Conservation (phyloP, 1,284 basidiomycete species). For the Ganoderma resinaceum region DNA sequence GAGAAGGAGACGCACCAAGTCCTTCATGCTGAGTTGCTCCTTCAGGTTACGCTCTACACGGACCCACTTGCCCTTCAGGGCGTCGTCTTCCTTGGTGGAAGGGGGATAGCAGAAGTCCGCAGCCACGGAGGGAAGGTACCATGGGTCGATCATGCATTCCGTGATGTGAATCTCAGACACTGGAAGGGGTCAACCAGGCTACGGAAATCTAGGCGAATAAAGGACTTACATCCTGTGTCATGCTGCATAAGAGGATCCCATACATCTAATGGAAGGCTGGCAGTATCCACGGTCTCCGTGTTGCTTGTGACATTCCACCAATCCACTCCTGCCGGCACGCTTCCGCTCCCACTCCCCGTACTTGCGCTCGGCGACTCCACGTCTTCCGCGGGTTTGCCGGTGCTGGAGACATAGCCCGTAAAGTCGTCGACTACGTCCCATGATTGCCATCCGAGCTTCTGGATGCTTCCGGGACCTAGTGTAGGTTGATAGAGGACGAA, state of each 20-base stretch:
- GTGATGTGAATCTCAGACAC: conserved; percentile 83
- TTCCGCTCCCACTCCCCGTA: conserved; percentile 7
- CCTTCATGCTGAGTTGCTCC: conserved; percentile 49
- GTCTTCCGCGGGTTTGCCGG: background rate
- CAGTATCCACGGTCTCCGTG: conserved; percentile 43
- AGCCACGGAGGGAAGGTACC: conserved; percentile 43
- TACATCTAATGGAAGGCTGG: conserved; percentile 80
- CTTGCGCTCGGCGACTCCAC: conserved; percentile 20
- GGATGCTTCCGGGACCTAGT: conserved; percentile 71
- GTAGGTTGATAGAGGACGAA: conserved; percentile 81
- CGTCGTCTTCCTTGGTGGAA: conserved; percentile 76
- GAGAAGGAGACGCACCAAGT: conserved; percentile 26
- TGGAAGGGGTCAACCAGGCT: conserved; percentile 36
- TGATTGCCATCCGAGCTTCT: conserved; percentile 90
- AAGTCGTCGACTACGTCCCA: conserved; percentile 70
- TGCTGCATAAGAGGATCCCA: conserved; percentile 86
- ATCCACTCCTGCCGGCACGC: conserved; percentile 50
- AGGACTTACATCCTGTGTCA: conserved; percentile 64
- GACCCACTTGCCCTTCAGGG: conserved; percentile 88
- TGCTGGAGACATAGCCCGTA: background rate
- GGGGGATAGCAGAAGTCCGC: conserved; percentile 69
- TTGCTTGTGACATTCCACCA: conserved; percentile 74
- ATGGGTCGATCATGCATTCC: conserved; percentile 74
- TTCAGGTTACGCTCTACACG: conserved; percentile 83
- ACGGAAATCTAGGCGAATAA: background rate